Percentiles rank a stretch among this genome's conserved stretches.
Evolutionary conservation across 139 green algal species (phyloP).

Genomic region (Nannochloris sp.): DNA sequence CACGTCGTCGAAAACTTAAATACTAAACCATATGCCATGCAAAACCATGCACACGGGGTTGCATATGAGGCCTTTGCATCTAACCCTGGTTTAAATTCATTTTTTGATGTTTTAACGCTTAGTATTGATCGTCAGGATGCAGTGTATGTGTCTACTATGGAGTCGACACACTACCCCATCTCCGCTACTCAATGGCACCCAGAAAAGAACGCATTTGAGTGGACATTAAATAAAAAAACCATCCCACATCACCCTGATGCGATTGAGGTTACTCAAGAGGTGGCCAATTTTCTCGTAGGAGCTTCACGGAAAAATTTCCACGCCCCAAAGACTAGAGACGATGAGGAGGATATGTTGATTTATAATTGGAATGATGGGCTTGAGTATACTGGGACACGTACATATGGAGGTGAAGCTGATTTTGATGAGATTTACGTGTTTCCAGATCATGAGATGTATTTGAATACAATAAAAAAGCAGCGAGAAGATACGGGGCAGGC

Average conservation of each 20-base stretch:
- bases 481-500: no score
- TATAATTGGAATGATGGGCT: conserved; percentile 54
- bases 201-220: conserved; percentile 82
- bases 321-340: conserved; percentile 15
- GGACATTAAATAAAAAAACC: conserved; percentile 48
- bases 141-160: conserved; percentile 69
- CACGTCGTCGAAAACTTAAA: conserved; percentile 56
- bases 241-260: conserved; percentile 59
- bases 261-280: conserved; percentile 30
- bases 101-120: conserved; percentile 64
- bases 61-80: conserved; percentile 43
- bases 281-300: conserved; percentile 68
- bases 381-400: conserved; percentile 11
- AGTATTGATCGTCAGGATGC: conserved; percentile 41
- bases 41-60: conserved; percentile 75
- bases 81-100: conserved; percentile 44
- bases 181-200: conserved; percentile 72
- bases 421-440: conserved; percentile 76
- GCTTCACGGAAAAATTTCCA: conserved; percentile 65
- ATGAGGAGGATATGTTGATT: conserved; percentile 67
- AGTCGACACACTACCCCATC: conserved; percentile 54
- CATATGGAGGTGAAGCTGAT: conserved; percentile 40
- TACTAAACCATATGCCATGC: conserved; percentile 60
- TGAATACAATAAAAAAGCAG: no score
- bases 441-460: background rate